Evolutionary conservation across 305 asterid genomes (phyloP).

Genomic region (Fraxinus nigra): DNA sequence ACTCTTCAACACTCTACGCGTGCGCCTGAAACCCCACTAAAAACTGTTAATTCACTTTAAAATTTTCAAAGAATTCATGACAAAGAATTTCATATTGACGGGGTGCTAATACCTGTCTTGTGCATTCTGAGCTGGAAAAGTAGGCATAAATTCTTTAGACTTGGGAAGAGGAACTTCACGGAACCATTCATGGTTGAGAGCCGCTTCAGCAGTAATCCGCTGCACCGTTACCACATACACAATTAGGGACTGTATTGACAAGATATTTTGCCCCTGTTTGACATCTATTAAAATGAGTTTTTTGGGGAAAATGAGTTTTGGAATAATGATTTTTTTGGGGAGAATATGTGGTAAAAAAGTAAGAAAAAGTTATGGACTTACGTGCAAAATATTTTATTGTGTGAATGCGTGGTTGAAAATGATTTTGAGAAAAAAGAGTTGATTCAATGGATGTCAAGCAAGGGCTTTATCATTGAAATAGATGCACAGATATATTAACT

Average conservation of each 20-base stretch:
- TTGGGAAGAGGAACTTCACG: conserved; percentile 85
- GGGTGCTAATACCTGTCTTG: conserved; percentile 60
- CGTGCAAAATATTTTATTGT: not conserved
- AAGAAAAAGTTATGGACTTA: not conserved
- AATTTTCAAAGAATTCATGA: not conserved
- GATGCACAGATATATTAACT: not conserved
- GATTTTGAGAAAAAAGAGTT: not conserved
- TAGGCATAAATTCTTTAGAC: conserved; percentile 89
- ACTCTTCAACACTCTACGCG: conserved; percentile 64
- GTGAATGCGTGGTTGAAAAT: not conserved
- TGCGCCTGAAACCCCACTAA: conserved; percentile 42
- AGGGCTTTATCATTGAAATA: not conserved
- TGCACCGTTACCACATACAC: conserved; percentile 26
- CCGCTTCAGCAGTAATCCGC: conserved; percentile 77
- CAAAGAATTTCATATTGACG: not conserved
- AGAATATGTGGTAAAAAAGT: not conserved
- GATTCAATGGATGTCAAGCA: not conserved
- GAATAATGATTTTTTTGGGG: not conserved
- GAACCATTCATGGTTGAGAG: conserved; percentile 85
- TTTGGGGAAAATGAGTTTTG: not conserved
- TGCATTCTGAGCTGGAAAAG: conserved; percentile 85
- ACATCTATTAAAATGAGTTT: not conserved
- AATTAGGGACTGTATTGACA: not conserved
- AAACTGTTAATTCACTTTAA: not conserved
- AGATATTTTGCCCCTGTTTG: not conserved